Evolutionary conservation across 2,329 filamentous ascomycete species (phyloP), one percentile per base, ranked within the genome.

Genomic region (Fusarium sp.): DNA sequence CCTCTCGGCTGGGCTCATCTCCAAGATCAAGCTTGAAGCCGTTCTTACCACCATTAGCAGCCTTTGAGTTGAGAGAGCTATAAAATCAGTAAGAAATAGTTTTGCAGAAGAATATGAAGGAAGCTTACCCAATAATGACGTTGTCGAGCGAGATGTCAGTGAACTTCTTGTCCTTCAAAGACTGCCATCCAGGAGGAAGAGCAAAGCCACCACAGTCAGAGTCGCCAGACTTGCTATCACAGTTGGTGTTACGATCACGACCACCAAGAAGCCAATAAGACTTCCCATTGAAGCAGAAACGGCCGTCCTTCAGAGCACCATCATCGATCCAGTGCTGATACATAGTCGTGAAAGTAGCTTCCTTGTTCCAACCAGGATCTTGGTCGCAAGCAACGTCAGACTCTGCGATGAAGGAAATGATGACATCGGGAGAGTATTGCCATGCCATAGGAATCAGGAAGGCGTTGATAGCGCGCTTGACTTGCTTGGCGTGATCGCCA

Each of bases 361-460:
- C 64, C 16, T 61, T 47, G 19, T 71, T 71, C 43, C 50, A 69
- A 9, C 68, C 68, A 3, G 68, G 65, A 2, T 71, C 68, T 32
- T 69, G 9, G 3, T 69, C 68, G n/a, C 68, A 71, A 13, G 49
- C 54, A 18, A 56, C 64, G 23, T 65, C 68, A 9, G 68, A 53
- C 21, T 68, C 40, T 9, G 56, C 68, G 15, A 71, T 71, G 44
- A 69, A 71, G 13, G 64, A 60, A 16, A 49, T 53, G n/a, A 71
- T 23, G 10, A 57, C 44, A 9, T 71, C 68, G 4, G 67, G 67
- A 5, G 67, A 70, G n/a, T 70, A 70, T 15, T 63, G 53, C 67
- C 67, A 71, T 13, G 65, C 68, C 44, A 71, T 49, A 3, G 65
- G 67, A 12, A 70, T 70, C 10, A 70, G n/a, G 7, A 71, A 69